These are phyloP conservation scores for Parietaria judaica DNA, from an alignment of 306 rosid genomes.

Conservation along the genomic window DNA sequence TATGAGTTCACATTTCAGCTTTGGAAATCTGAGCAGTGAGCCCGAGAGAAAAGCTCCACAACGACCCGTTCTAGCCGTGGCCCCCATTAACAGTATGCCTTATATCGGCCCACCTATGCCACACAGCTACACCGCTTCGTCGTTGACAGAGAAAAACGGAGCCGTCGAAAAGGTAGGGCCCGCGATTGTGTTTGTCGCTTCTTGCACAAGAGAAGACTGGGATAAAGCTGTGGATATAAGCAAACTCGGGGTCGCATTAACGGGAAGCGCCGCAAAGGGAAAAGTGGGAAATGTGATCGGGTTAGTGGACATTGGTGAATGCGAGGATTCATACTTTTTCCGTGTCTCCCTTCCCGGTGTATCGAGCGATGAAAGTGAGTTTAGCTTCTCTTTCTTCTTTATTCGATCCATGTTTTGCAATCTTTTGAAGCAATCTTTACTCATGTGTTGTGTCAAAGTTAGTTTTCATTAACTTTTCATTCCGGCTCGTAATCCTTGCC, in stretches of 20 bases:
- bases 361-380: conserved; percentile 79
- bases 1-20: conserved; percentile 15
- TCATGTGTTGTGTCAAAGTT: neutral
- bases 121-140: conserved; percentile 25
- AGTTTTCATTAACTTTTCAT: neutral
- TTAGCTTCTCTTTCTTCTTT: conserved; percentile 11
- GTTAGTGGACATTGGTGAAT: conserved; percentile 70
- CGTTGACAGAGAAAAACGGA: conserved; percentile 24
- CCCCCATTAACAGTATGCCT: conserved; percentile 41
- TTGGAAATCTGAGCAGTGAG: conserved; percentile 5
- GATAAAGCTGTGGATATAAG: conserved; percentile 45
- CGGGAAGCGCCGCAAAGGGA: conserved; percentile 64
- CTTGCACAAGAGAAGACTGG: conserved; percentile 45
- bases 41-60: conserved; percentile 23
- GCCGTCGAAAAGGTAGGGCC: conserved; percentile 32
- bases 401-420: neutral
- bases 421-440: neutral
- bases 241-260: conserved; percentile 47
- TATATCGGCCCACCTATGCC: conserved; percentile 36
- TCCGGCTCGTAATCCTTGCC: too few relatives aligned
- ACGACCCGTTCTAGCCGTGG: conserved; percentile 26
- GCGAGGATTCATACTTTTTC: conserved; percentile 55
- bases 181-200: conserved; percentile 49
- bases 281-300: conserved; percentile 61
- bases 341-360: conserved; percentile 79